Conservation (phyloP, 2,329 filamentous ascomycete genomes). For the Alternaria consortialis region DNA sequence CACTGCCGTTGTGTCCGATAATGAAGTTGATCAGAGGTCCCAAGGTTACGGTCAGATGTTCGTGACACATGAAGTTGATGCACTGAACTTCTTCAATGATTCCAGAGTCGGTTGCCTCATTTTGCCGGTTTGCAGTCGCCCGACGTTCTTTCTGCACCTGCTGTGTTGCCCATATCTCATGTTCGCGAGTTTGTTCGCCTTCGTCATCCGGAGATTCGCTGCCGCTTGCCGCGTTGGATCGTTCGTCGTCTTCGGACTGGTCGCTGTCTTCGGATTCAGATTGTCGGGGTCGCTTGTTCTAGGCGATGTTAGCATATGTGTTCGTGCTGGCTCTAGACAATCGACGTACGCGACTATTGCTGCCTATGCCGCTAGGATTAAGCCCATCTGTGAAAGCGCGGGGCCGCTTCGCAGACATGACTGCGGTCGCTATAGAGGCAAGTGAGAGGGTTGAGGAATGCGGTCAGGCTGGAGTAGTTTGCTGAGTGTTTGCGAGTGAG, state of each 20-base stretch:
- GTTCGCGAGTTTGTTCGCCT: constrained; percentile 27
- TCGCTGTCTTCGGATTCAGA: constrained; percentile 35
- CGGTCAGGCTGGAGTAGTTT: not conserved
- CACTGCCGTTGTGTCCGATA: constrained; percentile 95
- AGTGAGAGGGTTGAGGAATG: not conserved
- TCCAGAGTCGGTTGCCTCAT: constrained; percentile 80
- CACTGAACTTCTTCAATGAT: constrained; percentile 89
- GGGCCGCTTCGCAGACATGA: constrained; percentile 45
- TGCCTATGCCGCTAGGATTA: constrained; percentile 18
- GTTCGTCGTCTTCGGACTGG: constrained; percentile 23
- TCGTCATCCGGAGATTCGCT: constrained; percentile 25
- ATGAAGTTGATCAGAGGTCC: constrained; percentile 98
- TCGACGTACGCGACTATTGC: constrained; percentile 33
- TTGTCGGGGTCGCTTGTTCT: constrained; percentile 45
- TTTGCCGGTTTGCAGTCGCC: constrained; percentile 52
- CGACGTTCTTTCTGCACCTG: constrained; percentile 38
- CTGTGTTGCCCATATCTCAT: constrained; percentile 42
- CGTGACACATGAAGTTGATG: constrained; percentile 96
- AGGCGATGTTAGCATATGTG: constrained; percentile 20
- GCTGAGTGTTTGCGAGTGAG: constrained; percentile 6
- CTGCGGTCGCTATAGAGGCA: constrained; percentile 12
- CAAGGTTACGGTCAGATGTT: constrained; percentile 80
- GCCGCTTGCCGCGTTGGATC: constrained; percentile 17
- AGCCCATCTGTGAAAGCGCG: constrained; percentile 34
- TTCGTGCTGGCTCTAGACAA: not conserved